phyloP scores from a whole-genome alignment of 176 grass and related monocot species.

The Canna indica region DNA sequence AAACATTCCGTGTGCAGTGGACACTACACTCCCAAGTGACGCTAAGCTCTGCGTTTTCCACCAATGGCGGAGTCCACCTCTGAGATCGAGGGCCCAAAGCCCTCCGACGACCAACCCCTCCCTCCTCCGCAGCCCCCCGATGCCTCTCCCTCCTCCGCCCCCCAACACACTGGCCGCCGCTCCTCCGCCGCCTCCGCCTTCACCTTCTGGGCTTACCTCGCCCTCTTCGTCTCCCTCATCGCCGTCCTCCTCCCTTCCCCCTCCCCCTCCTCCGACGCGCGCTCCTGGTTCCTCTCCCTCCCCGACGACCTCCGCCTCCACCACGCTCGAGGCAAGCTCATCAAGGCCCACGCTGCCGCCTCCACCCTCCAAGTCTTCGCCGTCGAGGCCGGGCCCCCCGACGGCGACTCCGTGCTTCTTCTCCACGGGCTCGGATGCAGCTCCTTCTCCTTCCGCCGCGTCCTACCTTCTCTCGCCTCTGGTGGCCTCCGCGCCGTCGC shows the following conservation, averaged over 20 bases:
- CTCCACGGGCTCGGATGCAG: constrained; percentile 47
- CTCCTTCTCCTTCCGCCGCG: constrained; percentile 58
- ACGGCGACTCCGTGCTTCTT: constrained; percentile 34
- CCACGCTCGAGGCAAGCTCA: constrained; percentile 30
- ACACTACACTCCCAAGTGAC: not conserved
- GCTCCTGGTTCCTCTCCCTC: constrained; percentile 25
- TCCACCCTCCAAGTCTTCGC: constrained; percentile 34
- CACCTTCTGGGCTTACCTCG: constrained; percentile 80
- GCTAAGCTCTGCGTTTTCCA: not conserved
- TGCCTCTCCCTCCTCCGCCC: not conserved
- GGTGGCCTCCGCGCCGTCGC: constrained; percentile 26
- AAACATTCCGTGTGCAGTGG: too few species aligned
- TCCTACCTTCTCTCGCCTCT: constrained; percentile 31
- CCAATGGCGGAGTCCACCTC: not conserved
- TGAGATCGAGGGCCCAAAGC: not conserved
- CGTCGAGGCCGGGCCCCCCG: constrained; percentile 24
- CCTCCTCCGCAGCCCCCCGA: not conserved
- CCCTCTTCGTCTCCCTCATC: constrained; percentile 43
- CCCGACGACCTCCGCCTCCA: constrained; percentile 41
- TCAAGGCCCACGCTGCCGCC: constrained; percentile 4
- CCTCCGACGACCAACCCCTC: not conserved
- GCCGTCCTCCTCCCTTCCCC: constrained; percentile 40
- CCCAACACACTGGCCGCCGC: not conserved
- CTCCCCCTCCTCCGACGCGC: constrained; percentile 7
- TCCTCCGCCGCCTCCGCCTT: constrained; percentile 21